Evolutionary conservation across 305 asterid genomes (phyloP), one percentile per base, ranked within the genome.

Genomic region (Rubia tinctorum): DNA sequence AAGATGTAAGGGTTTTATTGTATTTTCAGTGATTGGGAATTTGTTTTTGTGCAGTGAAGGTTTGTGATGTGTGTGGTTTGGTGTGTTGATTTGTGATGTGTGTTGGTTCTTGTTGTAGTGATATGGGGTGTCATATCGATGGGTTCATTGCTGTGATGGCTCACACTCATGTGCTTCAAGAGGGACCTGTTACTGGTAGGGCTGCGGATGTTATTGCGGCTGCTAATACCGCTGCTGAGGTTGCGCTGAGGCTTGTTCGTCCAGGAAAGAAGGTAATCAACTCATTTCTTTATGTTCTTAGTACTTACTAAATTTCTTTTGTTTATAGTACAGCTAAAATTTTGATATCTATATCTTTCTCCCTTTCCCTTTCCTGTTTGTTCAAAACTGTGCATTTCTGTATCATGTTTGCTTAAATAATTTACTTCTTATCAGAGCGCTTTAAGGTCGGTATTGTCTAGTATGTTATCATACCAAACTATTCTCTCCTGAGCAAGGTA

Each of bases 111-210:
- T 62, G 63, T 56, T 81, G 82, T 89, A 90, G 93, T 73, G 96
- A 90, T 74, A 84, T 90, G 91, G 96, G 96, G 23, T 90, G 96
- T 77, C 93, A 90, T 69, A 84, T 86, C 42, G 92, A 89, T 83
- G 92, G 92, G 3, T 87, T 89, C 72, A 89, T 89, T 72, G 89
- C 89, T 44, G 88, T 87, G 34, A 88, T 89, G 76, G 95, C 90
- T 8, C 82, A 82, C 64, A 80, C 86, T 47, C 84, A 80, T 76
- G 77, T 82, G 37, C 56, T 79, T 23, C 84, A 80, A 37, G 82
- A 80, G 23, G 86, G 86, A 18, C 84, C 87, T 42, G 79, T 83
- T 39, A 80, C 80, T 44, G 87, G 87, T 69, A 83, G 80, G 73
- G 82, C 86, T 68, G 86, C 86, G 30, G 86, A 83, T 73, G 86